Evolutionary conservation across 305 asterid species (phyloP).

Genomic region (Nicotiana rustica): DNA sequence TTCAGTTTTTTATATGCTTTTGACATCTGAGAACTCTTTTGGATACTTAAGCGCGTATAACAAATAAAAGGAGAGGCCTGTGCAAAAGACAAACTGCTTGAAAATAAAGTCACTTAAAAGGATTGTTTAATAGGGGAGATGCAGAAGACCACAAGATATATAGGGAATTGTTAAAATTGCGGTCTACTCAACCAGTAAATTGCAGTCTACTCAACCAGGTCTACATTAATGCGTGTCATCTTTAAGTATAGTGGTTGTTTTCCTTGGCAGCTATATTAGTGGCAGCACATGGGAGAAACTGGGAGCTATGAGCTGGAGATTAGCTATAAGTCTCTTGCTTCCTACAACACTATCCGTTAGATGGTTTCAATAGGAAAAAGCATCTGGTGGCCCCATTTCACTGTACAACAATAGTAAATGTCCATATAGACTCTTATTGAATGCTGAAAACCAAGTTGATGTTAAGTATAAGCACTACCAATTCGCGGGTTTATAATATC

Average conservation of each 20-base stretch:
- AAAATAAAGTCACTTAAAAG: not conserved
- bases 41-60: not conserved
- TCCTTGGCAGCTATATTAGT: constrained; percentile 17
- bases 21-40: constrained; percentile 16
- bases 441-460: too few species aligned
- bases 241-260: not conserved
- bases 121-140: not conserved
- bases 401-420: not conserved
- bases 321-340: constrained; percentile 16
- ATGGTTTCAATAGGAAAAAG: constrained; percentile 7
- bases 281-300: constrained; percentile 19
- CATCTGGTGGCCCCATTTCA: not conserved
- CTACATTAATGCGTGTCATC: too few species aligned
- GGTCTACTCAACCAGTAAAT: constrained; percentile 19
- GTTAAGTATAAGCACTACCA: not conserved
- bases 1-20: constrained; percentile 5
- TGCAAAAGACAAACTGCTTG: constrained; percentile 26
- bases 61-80: not conserved
- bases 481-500: not conserved
- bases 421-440: not conserved
- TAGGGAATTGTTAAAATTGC: constrained; percentile 16
- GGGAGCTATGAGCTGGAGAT: constrained; percentile 21
- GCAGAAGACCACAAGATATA: not conserved
- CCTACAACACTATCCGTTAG: not conserved
- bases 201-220: constrained; percentile 21